These are phyloP conservation scores for Poronia punctata DNA, from an alignment of 495 filamentous ascomycete species.

Conservation along the genomic window DNA sequence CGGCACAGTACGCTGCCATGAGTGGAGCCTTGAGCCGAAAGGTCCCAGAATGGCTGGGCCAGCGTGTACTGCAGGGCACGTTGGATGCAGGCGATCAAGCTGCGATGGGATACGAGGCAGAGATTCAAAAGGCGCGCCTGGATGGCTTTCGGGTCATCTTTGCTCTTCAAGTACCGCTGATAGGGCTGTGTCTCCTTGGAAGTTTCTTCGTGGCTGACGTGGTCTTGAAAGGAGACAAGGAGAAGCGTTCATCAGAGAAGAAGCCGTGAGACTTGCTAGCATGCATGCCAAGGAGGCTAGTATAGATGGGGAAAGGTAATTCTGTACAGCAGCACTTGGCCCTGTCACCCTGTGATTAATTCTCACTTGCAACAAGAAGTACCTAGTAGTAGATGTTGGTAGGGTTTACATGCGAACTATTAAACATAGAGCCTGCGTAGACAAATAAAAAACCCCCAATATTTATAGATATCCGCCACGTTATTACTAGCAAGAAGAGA, in stretches of 20 bases:
- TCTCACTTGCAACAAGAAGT: no score
- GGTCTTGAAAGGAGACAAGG: background rate
- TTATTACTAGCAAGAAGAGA: no score
- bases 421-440: no score
- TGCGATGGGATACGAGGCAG: slow-evolving; percentile 31
- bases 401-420: no score
- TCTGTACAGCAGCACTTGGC: no score
- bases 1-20: slow-evolving; percentile 47
- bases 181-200: slow-evolving; percentile 45
- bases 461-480: no score
- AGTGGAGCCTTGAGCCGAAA: slow-evolving; percentile 35
- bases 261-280: no score
- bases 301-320: no score
- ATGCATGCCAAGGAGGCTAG: no score
- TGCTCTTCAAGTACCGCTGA: slow-evolving; percentile 47
- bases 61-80: slow-evolving; percentile 15
- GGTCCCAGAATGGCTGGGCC: slow-evolving; percentile 24
- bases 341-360: no score
- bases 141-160: slow-evolving; percentile 49
- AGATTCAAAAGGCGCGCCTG: slow-evolving; percentile 32
- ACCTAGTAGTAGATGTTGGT: no score
- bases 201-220: slow-evolving; percentile 36
- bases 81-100: slow-evolving; percentile 7
- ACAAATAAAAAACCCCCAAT: no score
- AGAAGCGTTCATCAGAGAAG: background rate